phyloP scores from a whole-genome alignment of 345 rosid genomes.

The Sonneratia caseolaris region DNA sequence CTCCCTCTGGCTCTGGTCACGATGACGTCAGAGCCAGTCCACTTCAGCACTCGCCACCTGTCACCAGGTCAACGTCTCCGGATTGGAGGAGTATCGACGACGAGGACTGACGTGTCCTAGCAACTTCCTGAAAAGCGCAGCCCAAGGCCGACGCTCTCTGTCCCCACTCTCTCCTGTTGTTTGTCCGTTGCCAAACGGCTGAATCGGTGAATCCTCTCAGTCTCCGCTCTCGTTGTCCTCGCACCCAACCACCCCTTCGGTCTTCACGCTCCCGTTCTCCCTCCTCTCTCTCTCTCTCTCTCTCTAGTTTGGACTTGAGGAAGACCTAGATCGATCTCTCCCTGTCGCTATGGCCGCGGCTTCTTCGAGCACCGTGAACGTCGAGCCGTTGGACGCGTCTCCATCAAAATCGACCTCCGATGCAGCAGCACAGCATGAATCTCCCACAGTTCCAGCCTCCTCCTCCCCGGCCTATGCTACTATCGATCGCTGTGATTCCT shows the following conservation, averaged over 20 bases:
- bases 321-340: constrained; percentile 5
- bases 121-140: not conserved
- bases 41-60: not conserved
- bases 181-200: constrained; percentile 4
- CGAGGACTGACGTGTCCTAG: not conserved
- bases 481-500: constrained; percentile 35
- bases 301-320: not conserved
- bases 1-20: too few species aligned
- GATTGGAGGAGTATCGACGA: not conserved
- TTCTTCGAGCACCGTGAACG: constrained; percentile 26
- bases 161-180: not conserved
- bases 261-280: constrained; percentile 4
- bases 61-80: constrained; percentile 3
- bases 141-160: constrained; percentile 3
- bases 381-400: constrained; percentile 30
- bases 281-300: not conserved
- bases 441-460: constrained; percentile 19
- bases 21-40: not conserved
- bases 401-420: constrained; percentile 24
- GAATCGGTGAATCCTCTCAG: not conserved
- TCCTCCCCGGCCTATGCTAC: constrained; percentile 25
- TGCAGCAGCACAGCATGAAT: constrained; percentile 15
- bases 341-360: constrained; percentile 34
- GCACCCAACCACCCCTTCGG: constrained; percentile 1
- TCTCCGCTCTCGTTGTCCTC: not conserved